A percentile compares a stretch with the other conserved stretches of the same genome.
Evolutionary conservation across 2,329 filamentous ascomycete genomes (phyloP).

Genomic region (Helminthosporium solani): DNA sequence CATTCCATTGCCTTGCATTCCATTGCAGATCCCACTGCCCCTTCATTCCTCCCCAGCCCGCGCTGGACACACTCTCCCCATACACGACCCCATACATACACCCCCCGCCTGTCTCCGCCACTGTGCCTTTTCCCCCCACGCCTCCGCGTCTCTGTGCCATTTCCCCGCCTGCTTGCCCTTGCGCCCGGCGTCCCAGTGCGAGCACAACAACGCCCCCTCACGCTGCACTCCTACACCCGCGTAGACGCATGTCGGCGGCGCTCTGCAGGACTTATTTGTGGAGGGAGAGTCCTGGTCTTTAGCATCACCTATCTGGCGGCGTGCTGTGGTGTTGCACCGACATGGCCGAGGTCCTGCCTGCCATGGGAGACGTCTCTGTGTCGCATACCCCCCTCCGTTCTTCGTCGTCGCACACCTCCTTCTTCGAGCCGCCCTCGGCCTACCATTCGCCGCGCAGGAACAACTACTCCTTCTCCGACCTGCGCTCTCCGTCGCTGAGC

Average conservation of each 20-base stretch:
- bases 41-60: too few species aligned
- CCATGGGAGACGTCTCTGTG: slow-evolving; percentile 48
- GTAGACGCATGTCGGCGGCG: slow-evolving; percentile 38
- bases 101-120: too few species aligned
- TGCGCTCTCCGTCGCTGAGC: slow-evolving; percentile 36
- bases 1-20: too few species aligned
- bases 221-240: too few species aligned
- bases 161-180: too few species aligned
- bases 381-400: slow-evolving; percentile 44
- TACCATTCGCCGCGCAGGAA: slow-evolving; percentile 33
- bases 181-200: too few species aligned
- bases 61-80: too few species aligned
- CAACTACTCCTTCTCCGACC: slow-evolving; percentile 39
- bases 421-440: slow-evolving; percentile 40
- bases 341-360: slow-evolving; percentile 49
- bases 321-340: slow-evolving; percentile 4
- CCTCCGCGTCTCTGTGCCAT: too few species aligned
- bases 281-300: slow-evolving; percentile 29
- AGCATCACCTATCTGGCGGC: slow-evolving; percentile 15
- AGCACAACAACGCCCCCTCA: too few species aligned
- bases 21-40: too few species aligned
- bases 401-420: slow-evolving; percentile 46
- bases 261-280: slow-evolving; percentile 15
- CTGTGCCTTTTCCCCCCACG: too few species aligned
- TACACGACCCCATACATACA: too few species aligned